Conservation (phyloP, 2,329 filamentous ascomycete genomes). For the Lachnellula hyalina region DNA sequence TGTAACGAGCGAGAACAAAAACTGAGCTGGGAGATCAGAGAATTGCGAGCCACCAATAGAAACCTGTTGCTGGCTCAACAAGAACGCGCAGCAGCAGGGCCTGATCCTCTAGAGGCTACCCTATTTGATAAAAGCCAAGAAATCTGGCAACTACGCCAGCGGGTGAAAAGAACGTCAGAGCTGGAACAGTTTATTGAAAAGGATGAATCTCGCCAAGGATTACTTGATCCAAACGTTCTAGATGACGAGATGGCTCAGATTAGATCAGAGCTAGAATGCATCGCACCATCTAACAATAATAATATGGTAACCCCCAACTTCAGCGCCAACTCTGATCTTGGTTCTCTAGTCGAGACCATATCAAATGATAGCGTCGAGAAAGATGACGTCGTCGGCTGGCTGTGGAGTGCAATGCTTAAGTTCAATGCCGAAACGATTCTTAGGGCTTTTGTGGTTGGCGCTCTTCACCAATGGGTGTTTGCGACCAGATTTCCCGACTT, state of each 20-base stretch:
- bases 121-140: background rate
- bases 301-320: background rate
- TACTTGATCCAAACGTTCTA: background rate
- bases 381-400: background rate
- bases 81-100: background rate
- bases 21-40: background rate
- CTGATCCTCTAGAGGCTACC: background rate
- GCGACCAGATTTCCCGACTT: constrained; percentile 11
- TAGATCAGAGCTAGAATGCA: background rate
- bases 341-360: background rate
- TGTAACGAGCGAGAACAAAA: background rate
- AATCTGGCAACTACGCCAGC: constrained; percentile 1
- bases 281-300: background rate
- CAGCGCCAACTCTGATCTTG: background rate
- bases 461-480: constrained; percentile 14
- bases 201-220: background rate
- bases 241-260: background rate
- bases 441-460: constrained; percentile 3
- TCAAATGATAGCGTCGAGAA: background rate
- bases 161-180: background rate
- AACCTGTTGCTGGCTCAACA: background rate
- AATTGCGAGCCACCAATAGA: background rate
- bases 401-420: background rate
- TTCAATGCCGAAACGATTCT: background rate
- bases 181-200: background rate